phyloP scores from a whole-genome alignment of 2,329 filamentous ascomycete genomes.

The Trichothecium roseum region DNA sequence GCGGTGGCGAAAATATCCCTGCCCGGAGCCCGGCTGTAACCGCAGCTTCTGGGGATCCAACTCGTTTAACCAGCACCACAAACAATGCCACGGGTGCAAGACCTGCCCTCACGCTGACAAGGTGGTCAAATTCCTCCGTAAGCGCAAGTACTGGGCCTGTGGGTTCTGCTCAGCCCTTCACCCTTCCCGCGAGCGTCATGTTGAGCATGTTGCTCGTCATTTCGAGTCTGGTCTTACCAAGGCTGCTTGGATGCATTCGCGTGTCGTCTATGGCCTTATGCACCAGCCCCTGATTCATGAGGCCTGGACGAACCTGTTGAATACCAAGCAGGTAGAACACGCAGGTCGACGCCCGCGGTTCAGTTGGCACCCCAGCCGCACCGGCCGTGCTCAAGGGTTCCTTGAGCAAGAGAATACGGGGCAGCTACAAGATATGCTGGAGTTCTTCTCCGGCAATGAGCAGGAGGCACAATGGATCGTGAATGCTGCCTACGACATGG shows the following conservation, averaged over 20 bases:
- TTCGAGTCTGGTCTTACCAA: slow-evolving; percentile 54
- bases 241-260: slow-evolving; percentile 58
- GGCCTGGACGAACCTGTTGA: slow-evolving; percentile 49
- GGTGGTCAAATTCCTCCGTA: slow-evolving; percentile 51
- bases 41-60: slow-evolving; percentile 59
- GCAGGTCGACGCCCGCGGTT: slow-evolving; percentile 45
- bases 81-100: slow-evolving; percentile 53
- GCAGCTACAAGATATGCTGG: slow-evolving; percentile 53
- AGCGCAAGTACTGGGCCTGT: slow-evolving; percentile 58
- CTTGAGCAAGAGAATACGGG: slow-evolving; percentile 53
- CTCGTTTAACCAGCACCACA: slow-evolving; percentile 59
- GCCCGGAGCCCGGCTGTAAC: slow-evolving; percentile 52
- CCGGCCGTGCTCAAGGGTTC: slow-evolving; percentile 45
- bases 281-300: slow-evolving; percentile 53
- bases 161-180: slow-evolving; percentile 57
- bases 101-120: slow-evolving; percentile 56
- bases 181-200: slow-evolving; percentile 53
- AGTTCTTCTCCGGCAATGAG: slow-evolving; percentile 50
- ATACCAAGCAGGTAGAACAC: slow-evolving; percentile 44
- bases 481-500: slow-evolving; percentile 46
- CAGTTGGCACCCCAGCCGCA: slow-evolving; percentile 49
- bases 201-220: slow-evolving; percentile 58
- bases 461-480: slow-evolving; percentile 48
- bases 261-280: slow-evolving; percentile 56
- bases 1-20: slow-evolving; percentile 57